Evolutionary conservation across 306 rosid genomes (phyloP).

Genomic region (Glycine tomentella): DNA sequence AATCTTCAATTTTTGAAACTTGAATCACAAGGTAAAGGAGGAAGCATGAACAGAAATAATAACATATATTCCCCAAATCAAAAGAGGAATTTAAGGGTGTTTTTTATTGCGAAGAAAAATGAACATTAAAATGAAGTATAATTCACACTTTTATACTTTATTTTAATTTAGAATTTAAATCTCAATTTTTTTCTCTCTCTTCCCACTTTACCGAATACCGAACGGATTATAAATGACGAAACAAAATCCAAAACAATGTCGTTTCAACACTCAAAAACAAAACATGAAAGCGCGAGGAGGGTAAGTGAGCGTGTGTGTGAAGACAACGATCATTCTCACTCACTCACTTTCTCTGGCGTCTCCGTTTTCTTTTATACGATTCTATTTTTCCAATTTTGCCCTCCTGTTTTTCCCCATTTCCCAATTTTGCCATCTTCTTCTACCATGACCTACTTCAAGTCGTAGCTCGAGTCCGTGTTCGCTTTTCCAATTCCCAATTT

Average conservation of each 20-base stretch:
- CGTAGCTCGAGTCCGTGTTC: conserved; percentile 43
- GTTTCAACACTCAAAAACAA: conserved; percentile 23
- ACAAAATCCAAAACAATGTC: conserved; percentile 14
- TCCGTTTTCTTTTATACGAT: conserved; percentile 4
- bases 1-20: too few relatives aligned
- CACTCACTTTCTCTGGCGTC: conserved; percentile 8
- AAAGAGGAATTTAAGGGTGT: too few relatives aligned
- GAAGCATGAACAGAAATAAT: too few relatives aligned
- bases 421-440: conserved; percentile 41
- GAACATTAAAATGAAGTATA: too few relatives aligned
- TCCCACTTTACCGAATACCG: too few relatives aligned
- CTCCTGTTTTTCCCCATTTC: conserved; percentile 41
- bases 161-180: too few relatives aligned
- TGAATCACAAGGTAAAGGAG: too few relatives aligned
- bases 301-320: conserved; percentile 39
- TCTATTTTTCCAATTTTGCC: conserved; percentile 48
- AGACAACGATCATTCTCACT: conserved; percentile 31
- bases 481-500: conserved; percentile 33
- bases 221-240: not conserved
- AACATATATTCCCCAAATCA: too few relatives aligned
- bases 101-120: too few relatives aligned
- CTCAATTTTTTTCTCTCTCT: too few relatives aligned
- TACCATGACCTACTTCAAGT: conserved; percentile 46
- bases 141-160: too few relatives aligned
- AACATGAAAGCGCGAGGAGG: conserved; percentile 49